Evolutionary conservation across 2,329 filamentous ascomycete species (phyloP), one percentile per base, ranked within the genome.

Genomic region (Epichloe brachyelytri): DNA sequence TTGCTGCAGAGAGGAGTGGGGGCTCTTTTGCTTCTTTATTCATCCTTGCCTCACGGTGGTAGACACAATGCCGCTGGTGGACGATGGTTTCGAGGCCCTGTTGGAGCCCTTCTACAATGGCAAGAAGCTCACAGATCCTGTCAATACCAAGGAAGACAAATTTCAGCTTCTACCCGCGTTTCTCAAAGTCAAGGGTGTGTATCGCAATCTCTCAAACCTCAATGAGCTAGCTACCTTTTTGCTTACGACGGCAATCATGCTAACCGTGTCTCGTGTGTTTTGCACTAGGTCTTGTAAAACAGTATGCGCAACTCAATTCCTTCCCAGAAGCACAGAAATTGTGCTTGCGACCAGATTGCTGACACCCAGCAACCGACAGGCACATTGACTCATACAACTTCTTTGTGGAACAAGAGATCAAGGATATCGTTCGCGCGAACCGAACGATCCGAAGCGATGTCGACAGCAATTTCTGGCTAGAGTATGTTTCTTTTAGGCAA

Each of bases 361-460:
- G 20, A 53, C 54, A 33, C 44, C 58, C 60, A 41, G 59, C 54
- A 34, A 14, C 34, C 11, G 38, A 43, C 17, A 76, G 75, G 60
- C 90, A 96, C 67, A 91, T 95, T 63, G 94, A 98, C 72, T 97
- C 93, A 22, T 98, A 94, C 76, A 96, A 98, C 71, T 95, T 93
- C 71, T 97, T 98, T 61, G 86, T 96, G 58, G 88, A 98, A 60
- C 86, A 94, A 51, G 90, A 97, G 65, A 83, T 98, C 66, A 95
- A 95, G 71, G 90, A 96, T 61, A 98, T 98, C 59, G 85, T 98
- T 58, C 83, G 88, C 64, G 87, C 91, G 48, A 97, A 96, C 65
- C 83, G 85, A 46, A 85, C 82, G 40, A 86, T 98, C 56, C 82
- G 86, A 58, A 95, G 90, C 68, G 91, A 97, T 73, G 86, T 93